Base-by-base conservation (phyloP, 176 grass and related monocot species). In the Pharus latifolius region DNA sequence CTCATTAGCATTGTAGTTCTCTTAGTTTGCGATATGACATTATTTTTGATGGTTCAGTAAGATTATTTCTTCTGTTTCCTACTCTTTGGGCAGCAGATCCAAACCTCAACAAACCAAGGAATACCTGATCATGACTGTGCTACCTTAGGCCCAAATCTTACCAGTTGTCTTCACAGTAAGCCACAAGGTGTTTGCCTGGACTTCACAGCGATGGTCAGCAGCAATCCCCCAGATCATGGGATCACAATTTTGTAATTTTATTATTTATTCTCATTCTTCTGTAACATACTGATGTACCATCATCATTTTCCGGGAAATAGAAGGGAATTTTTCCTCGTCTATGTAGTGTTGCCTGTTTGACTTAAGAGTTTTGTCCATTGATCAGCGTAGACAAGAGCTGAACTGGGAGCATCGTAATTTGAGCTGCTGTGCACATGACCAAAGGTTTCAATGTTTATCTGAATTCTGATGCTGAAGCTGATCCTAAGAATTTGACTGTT, bases 241-340 rank as follows among this genome's bases (percentile, higher is more conserved):
- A 71, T 68, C 38, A 56, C 70, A 70, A 25, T 75, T 80, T 75
- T 80, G 60, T 66, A 73, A 60, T 60, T 59, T 0, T 35, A 4
- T 74, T 18, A 19, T 60, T 62, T 70, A 20, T 62, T 60, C 4
- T 17, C 1, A 40, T 70, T 37, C 55, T 55, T 38, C 4, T 74
- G 54, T 74, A 80, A 55, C 70, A 80, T 63, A 33, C 38, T 42
- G 31, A 63, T 80, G 28, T 74, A 79, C 63, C 29, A 7, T 28
- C 31, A 16, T 13, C 9, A 1, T 31, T 24, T 35, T 22, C 10
- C 13, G 6, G 45, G 27, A 73, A 65, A 74, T 13, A 25, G 15
- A 0, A 22, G 9, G 35, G 10, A 11, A 26, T 50, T 14, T 31
- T 10, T n/a, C n/a, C n/a, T n/a, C n/a, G n/a, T n/a, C n/a, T n/a